Percentiles rank a stretch among this genome's conserved stretches.
phyloP scores from a whole-genome alignment of 2,329 filamentous ascomycete species.

The Aureobasidium uvarum region DNA sequence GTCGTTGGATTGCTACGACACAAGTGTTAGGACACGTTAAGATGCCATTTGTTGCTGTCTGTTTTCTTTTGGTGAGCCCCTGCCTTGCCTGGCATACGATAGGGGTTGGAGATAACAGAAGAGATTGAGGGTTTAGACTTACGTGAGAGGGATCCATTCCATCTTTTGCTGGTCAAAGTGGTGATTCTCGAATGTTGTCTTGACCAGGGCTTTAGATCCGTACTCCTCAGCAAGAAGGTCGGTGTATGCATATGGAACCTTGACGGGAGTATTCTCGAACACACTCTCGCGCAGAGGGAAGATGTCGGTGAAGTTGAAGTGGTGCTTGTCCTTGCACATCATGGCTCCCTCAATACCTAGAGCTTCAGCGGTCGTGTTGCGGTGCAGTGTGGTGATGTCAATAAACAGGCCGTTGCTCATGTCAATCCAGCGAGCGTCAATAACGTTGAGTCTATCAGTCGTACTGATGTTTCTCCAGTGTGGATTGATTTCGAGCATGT shows the following conservation, averaged over 20 bases:
- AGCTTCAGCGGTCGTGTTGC: slow-evolving; percentile 44
- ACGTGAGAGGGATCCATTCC: slow-evolving; percentile 35
- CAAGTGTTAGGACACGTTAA: neutral
- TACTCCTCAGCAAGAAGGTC: slow-evolving; percentile 57
- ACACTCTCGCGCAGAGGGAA: slow-evolving; percentile 56
- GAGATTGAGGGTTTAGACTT: neutral
- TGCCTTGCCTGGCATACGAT: slow-evolving; percentile 12
- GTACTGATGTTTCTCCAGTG: slow-evolving; percentile 49
- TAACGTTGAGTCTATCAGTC: slow-evolving; percentile 53
- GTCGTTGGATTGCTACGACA: neutral
- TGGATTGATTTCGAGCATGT: slow-evolving; percentile 60
- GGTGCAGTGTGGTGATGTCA: slow-evolving; percentile 59
- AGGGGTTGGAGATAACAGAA: neutral
- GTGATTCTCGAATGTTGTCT: slow-evolving; percentile 48
- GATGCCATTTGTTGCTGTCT: neutral
- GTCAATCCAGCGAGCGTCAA: slow-evolving; percentile 63
- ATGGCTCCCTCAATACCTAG: slow-evolving; percentile 45
- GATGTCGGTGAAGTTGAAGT: slow-evolving; percentile 54
- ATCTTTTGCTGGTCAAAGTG: slow-evolving; percentile 40
- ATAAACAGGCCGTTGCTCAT: slow-evolving; percentile 59
- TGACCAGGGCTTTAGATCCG: slow-evolving; percentile 49
- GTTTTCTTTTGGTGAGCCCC: slow-evolving; percentile 8
- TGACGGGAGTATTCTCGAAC: slow-evolving; percentile 55
- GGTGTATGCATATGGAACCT: slow-evolving; percentile 58
- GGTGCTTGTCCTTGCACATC: slow-evolving; percentile 59